Conservation (phyloP, 2,329 filamentous ascomycete genomes). For the Aureobasidium pullulans region DNA sequence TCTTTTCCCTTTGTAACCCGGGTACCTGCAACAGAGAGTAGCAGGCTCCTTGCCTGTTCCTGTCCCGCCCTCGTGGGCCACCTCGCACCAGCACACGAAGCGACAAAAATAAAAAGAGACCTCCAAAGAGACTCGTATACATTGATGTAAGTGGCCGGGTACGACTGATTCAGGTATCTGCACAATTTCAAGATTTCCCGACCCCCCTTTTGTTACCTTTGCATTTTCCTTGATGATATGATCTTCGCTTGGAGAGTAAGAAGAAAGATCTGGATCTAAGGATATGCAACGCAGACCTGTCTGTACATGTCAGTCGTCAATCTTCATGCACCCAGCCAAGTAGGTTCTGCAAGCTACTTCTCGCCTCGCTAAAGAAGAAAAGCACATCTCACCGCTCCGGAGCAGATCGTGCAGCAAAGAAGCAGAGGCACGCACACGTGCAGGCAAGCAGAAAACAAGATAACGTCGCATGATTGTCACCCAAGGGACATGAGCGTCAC, state of each 20-base stretch:
- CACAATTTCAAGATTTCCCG: background rate
- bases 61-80: slow-evolving; percentile 2
- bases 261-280: background rate
- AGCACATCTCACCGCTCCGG: background rate
- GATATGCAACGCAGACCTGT: background rate
- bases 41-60: slow-evolving; percentile 9
- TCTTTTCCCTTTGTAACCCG: background rate
- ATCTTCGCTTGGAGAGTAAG: background rate
- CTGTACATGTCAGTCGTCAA: background rate
- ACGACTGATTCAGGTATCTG: slow-evolving; percentile 5
- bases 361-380: background rate
- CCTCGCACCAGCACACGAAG: background rate
- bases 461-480: background rate
- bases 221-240: background rate
- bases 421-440: background rate
- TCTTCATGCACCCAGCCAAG: background rate
- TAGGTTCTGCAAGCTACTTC: background rate
- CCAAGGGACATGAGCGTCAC: background rate
- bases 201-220: background rate
- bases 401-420: background rate
- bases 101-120: background rate
- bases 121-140: background rate
- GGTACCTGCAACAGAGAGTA: slow-evolving; percentile 2
- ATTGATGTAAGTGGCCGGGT: background rate
- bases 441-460: background rate